Base-by-base conservation (phyloP, 441 rosid genomes). In the Mallotus japonicus region DNA sequence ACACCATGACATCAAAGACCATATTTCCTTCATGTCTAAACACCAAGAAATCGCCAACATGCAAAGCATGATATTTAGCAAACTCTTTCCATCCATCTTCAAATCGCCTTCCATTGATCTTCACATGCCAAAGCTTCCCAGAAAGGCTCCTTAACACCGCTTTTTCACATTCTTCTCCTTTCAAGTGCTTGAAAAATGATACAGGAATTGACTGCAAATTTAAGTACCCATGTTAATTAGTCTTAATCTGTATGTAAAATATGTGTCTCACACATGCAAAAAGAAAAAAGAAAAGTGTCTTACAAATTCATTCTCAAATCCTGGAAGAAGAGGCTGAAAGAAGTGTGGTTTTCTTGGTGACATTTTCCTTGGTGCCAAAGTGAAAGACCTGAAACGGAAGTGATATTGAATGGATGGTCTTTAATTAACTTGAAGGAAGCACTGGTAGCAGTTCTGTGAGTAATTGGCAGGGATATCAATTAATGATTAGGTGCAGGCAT, bases 261-360 rank as follows among this genome's bases (percentile, higher is more conserved):
- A 69, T 2, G n/a, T 8, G n/a, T 8, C 13, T 6, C 0, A 15
- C 62, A 11, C 37, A 2, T 12, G 42, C 7, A 20, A 46, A 3
- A 6, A 28, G 6, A 47, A 24, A 24, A 51, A 10, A 4, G 7
- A 10, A 1, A 8, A 7, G 12, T 7, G 10, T 44, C 67, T 55
- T 69, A 77, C 76, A 49, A 68, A 20, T 1, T 62, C 8, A 34
- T 47, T 53, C 32, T 68, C 66, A 37, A 69, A 77, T 3, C 80
- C 73, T 13, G 76, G 76, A 56, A 73, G 62, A 7, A 77, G 28
- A 46, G 80, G 80, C 76, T 77, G 62, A 51, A 77, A 67, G 73
- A 77, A 77, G 24, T 73, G 73, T 2, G 74, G 70, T 11, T 62
- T 56, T 20, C 15, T 67, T 6, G 69, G 34, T 13, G 63, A 15